A percentile compares a stretch with the other conserved stretches of the same genome.
phyloP scores from a whole-genome alignment of 2,329 filamentous ascomycete species.

The Ophiostoma perfectum region DNA sequence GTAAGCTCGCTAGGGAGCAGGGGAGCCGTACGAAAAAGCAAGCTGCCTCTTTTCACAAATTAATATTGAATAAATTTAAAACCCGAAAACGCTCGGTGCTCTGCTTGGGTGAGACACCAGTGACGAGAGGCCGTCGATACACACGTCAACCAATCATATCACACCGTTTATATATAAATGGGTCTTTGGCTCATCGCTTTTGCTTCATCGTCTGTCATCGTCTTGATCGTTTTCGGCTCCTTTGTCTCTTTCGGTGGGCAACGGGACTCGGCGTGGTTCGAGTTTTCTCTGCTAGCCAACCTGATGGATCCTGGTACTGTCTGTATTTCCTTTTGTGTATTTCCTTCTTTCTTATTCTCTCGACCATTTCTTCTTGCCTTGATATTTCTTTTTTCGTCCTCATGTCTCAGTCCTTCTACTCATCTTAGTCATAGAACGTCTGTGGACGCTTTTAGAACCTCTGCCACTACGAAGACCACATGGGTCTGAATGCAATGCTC shows the following conservation, averaged over 20 bases:
- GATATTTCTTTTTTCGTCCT: neutral
- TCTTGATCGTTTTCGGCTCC: neutral
- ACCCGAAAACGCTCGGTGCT: neutral
- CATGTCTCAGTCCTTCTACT: neutral
- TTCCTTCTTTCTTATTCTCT: neutral
- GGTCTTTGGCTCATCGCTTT: neutral
- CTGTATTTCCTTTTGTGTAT: neutral
- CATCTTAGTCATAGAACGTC: neutral
- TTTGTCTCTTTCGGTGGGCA: conserved; percentile 1
- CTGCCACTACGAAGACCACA: neutral
- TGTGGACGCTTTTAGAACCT: neutral
- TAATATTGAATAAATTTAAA: neutral
- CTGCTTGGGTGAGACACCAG: neutral
- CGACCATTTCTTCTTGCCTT: neutral
- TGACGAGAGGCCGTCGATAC: neutral
- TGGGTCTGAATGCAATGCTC: neutral
- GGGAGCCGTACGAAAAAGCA: no score
- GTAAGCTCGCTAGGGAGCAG: no score
- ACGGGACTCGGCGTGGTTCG: neutral
- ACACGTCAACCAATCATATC: neutral
- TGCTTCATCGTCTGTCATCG: neutral
- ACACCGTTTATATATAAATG: neutral
- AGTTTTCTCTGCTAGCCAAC: no score
- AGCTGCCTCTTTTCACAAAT: no score
- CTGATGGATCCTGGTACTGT: neutral